Percentiles rank a stretch among this genome's conserved stretches.
Evolutionary conservation across 306 rosid species (phyloP).

Genomic region (Mimosa pudica): DNA sequence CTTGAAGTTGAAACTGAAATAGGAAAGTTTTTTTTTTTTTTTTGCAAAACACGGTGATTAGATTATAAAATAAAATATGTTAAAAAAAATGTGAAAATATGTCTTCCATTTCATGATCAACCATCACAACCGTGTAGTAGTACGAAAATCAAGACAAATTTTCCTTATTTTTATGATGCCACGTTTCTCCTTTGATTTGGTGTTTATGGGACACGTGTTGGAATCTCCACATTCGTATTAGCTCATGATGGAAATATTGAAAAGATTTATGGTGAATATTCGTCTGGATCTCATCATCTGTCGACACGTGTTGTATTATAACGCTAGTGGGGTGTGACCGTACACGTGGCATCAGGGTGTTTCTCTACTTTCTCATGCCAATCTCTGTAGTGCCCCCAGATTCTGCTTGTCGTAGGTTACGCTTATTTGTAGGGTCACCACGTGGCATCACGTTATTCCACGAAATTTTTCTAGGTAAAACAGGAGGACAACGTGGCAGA

Average conservation of each 20-base stretch:
- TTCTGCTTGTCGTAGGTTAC: constrained; percentile 1
- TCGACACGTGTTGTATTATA: not conserved
- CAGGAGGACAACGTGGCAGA: not conserved
- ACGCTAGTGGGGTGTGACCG: not conserved
- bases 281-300: not conserved
- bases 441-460: not conserved
- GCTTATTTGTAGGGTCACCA: not conserved
- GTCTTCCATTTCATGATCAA: not conserved
- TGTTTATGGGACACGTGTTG: not conserved
- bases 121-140: not conserved
- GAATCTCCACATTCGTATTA: not conserved
- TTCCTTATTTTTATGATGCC: not conserved
- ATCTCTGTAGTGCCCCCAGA: not conserved
- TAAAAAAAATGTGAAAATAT: too few species aligned
- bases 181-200: not conserved
- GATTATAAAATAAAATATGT: too few species aligned
- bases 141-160: not conserved
- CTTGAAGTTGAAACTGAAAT: too few species aligned
- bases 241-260: not conserved
- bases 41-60: too few species aligned
- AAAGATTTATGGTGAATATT: not conserved
- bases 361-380: not conserved
- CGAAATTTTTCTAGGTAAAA: not conserved
- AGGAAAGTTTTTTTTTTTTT: too few species aligned
- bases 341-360: not conserved